A percentile compares a stretch with the other conserved stretches of the same genome.
Conservation (phyloP, 345 rosid genomes). For the Murraya koenigii region DNA sequence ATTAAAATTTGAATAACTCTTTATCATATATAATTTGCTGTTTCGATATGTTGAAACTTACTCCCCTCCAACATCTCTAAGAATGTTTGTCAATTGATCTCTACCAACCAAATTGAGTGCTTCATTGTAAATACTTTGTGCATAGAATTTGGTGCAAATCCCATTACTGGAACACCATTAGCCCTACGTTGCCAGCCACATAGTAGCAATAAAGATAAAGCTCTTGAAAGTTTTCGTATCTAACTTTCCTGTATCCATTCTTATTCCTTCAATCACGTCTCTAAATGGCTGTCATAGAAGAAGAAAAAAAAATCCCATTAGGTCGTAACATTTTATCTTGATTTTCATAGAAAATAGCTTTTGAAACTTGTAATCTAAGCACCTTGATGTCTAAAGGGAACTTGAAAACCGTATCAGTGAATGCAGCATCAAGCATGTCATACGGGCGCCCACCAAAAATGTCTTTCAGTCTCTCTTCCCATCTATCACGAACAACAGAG, state of each 20-base stretch:
- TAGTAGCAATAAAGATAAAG: conserved; percentile 55
- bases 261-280: conserved; percentile 68
- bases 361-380: too few species aligned
- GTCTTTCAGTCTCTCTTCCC: conserved; percentile 62
- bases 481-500: conserved; percentile 40
- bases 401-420: conserved; percentile 38
- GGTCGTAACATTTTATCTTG: too few species aligned
- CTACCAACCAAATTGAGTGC: conserved; percentile 55
- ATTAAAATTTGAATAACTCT: neutral
- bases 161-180: conserved; percentile 75
- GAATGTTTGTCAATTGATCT: conserved; percentile 62
- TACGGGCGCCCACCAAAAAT: conserved; percentile 52
- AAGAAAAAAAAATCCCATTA: too few species aligned
- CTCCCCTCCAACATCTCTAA: conserved; percentile 67
- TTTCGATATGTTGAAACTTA: conserved; percentile 18
- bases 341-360: neutral
- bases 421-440: conserved; percentile 62
- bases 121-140: conserved; percentile 37
- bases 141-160: conserved; percentile 43
- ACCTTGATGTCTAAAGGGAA: too few species aligned
- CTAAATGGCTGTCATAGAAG: conserved; percentile 43
- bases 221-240: conserved; percentile 50
- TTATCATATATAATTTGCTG: too few species aligned
- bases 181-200: conserved; percentile 59
- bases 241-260: conserved; percentile 52